Conservation (phyloP, 306 rosid genomes). For the Urtica urens region DNA sequence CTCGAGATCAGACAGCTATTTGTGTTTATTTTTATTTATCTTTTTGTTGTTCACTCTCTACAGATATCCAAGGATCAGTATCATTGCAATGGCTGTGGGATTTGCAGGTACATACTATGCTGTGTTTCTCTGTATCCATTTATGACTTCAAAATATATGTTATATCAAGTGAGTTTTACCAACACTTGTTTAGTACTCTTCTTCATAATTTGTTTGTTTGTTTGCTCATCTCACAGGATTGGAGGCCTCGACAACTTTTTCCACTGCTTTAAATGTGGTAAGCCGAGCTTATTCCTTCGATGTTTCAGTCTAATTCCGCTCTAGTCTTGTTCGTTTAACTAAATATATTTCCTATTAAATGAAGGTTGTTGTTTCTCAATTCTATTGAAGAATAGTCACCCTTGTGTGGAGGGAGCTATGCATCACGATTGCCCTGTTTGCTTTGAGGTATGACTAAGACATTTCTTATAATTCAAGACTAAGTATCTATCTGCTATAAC, state of each 20-base stretch:
- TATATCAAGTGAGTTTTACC: too few relatives aligned
- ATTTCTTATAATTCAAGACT: neutral
- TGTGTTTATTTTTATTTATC: neutral
- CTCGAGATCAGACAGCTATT: constrained; percentile 7
- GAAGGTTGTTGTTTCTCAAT: constrained; percentile 74
- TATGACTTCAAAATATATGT: too few relatives aligned
- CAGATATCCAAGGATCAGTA: constrained; percentile 74
- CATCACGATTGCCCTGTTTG: constrained; percentile 92
- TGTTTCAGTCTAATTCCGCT: neutral
- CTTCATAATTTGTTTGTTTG: too few relatives aligned
- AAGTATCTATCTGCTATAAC: neutral
- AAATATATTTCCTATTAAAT: neutral
- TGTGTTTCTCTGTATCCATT: neutral
- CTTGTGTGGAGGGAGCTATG: constrained; percentile 91
- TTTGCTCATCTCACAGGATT: constrained; percentile 30
- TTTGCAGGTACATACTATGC: constrained; percentile 54
- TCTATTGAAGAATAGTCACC: constrained; percentile 55
- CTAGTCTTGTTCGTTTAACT: neutral
- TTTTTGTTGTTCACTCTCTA: neutral
- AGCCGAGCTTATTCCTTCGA: constrained; percentile 4
- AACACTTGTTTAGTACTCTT: neutral
- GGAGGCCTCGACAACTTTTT: constrained; percentile 73
- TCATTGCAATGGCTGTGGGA: constrained; percentile 81
- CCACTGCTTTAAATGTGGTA: constrained; percentile 85
- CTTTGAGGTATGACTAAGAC: constrained; percentile 50